phyloP scores from a whole-genome alignment of 768 basidiomycete genomes.

The Royoungia palumana region DNA sequence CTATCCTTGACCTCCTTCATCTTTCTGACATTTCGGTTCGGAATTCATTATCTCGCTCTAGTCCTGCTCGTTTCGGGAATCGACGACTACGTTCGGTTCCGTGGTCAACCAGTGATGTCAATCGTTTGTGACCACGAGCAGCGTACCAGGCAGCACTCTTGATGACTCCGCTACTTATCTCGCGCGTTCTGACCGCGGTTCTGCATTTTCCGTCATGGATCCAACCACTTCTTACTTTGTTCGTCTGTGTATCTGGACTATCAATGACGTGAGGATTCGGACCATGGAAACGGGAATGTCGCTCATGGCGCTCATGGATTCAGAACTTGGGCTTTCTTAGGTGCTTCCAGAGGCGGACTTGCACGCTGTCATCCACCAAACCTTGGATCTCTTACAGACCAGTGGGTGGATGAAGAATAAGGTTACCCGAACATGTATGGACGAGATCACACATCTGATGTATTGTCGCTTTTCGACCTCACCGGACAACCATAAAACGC shows the following conservation, averaged over 20 bases:
- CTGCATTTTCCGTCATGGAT: constrained; percentile 54
- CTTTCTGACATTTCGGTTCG: neutral
- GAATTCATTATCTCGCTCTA: constrained; percentile 39
- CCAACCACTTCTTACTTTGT: constrained; percentile 44
- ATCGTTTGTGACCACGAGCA: constrained; percentile 28
- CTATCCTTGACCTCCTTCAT: neutral
- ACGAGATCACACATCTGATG: neutral
- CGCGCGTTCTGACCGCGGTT: constrained; percentile 54
- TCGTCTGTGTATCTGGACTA: constrained; percentile 39
- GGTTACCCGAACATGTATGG: neutral
- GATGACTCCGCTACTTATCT: constrained; percentile 56
- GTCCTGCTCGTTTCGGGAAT: constrained; percentile 67
- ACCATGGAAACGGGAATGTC: neutral
- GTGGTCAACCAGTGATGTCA: constrained; percentile 45
- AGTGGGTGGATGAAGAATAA: constrained; percentile 66
- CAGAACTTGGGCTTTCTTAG: constrained; percentile 42
- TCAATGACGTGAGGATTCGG: constrained; percentile 54
- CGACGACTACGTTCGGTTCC: constrained; percentile 73
- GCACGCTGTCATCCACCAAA: constrained; percentile 57
- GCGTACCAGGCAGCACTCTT: constrained; percentile 79
- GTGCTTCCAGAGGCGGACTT: constrained; percentile 49
- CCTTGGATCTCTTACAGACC: constrained; percentile 62
- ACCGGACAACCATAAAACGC: neutral
- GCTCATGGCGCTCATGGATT: constrained; percentile 1
- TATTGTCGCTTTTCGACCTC: neutral